Evolutionary conservation across 192 early-diverging fungal genomes (phyloP), one percentile per base, ranked within the genome.

Genomic region (Phycomyces blakesleeanus): DNA sequence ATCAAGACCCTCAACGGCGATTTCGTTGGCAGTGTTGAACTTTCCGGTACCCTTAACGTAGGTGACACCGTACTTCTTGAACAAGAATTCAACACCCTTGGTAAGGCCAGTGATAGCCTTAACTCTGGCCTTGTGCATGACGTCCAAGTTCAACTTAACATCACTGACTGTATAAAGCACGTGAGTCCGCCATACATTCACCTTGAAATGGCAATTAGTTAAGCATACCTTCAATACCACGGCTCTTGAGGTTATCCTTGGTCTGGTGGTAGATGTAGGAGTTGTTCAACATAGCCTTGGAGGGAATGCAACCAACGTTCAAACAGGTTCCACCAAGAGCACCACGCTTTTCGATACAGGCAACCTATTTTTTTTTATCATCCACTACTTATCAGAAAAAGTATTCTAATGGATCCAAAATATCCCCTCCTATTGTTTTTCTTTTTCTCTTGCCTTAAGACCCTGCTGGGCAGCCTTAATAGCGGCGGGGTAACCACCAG

Each of bases 271-370:
- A 96, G 57, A 97, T 82, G 84, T 98, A 95, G 39, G 97, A 95
- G 87, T 98, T 97, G 88, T 98, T 87, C 68, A 98, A 85, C 74
- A 98, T 88, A 51, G 97, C 93, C 83, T 98, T 98, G 60, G 97
- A 98, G 44, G 97, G 97, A 78, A 98, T 98, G 83, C 96, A 98
- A 38, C 97, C 97, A 52, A 98, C 95, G 75, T 99, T 99, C 72
- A 99, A 81, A 78, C 97, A 99, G 37, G 97, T 99, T 51, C 97
- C 97, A 53, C 97, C 97, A 16, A 99, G 85, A 25, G 91, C 63
- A 24, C 95, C 95, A 63, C 96, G 93, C 77, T 90, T 93, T 83
- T 98, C 97, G 58, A 98, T 85, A 74, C 94, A 96, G 21, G 93
- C 97, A 25, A 92, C 93, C 93, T 95, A 84, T 3, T 44, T 18